Evolutionary conservation across 2,329 filamentous ascomycete genomes (phyloP).

Genomic region (Dothideomycetidae sp.): DNA sequence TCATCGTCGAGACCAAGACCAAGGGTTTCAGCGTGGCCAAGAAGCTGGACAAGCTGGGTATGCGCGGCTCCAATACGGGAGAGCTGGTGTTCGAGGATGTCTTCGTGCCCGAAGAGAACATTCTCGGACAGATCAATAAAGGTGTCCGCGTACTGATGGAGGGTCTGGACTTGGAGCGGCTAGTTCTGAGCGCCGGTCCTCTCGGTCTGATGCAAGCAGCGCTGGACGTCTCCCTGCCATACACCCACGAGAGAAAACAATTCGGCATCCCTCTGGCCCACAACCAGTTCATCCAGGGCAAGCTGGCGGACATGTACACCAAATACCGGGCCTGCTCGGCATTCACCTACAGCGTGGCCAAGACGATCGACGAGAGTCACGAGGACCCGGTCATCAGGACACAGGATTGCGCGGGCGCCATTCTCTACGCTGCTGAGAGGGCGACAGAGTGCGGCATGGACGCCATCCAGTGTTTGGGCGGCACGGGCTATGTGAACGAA

Average conservation of each 20-base stretch:
- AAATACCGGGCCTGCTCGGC: conserved; percentile 72
- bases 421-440: conserved; percentile 81
- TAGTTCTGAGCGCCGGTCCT: conserved; percentile 82
- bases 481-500: conserved; percentile 70
- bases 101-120: conserved; percentile 70
- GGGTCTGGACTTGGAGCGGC: conserved; percentile 80
- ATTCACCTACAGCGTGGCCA: conserved; percentile 77
- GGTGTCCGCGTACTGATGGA: conserved; percentile 92
- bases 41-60: conserved; percentile 95
- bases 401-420: conserved; percentile 87
- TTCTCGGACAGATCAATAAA: conserved; percentile 65
- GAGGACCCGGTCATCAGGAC: conserved; percentile 46
- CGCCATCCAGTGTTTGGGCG: conserved; percentile 82
- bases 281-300: conserved; percentile 86
- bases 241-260: conserved; percentile 76
- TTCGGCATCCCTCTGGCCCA: conserved; percentile 77
- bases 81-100: conserved; percentile 84
- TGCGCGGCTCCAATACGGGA: conserved; percentile 93
- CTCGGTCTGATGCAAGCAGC: conserved; percentile 89
- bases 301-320: conserved; percentile 94
- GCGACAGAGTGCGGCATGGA: conserved; percentile 79
- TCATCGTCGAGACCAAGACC: conserved; percentile 62
- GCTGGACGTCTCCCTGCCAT: conserved; percentile 75
- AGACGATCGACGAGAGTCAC: conserved; percentile 54
- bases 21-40: conserved; percentile 73